Evolutionary conservation across 805 yeast species (phyloP).

Genomic region (Myxozyma neglecta): DNA sequence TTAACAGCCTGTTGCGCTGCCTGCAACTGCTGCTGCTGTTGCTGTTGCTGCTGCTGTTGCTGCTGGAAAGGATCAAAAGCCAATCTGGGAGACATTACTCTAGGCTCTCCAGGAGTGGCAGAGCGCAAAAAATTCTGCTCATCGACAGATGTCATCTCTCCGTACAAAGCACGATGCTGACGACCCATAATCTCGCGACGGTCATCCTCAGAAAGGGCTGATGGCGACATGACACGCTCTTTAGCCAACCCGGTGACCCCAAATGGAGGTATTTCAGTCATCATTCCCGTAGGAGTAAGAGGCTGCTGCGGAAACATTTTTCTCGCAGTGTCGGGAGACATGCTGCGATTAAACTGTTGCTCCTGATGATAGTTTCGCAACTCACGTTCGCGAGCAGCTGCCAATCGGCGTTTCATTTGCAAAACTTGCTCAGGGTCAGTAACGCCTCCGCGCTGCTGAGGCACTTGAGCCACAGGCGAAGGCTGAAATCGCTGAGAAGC

Average conservation of each 20-base stretch:
- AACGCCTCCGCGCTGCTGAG: conserved; percentile 1
- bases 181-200: conserved; percentile 31
- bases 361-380: conserved; percentile 34
- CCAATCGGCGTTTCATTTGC: conserved; percentile 33
- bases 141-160: conserved; percentile 15
- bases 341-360: conserved; percentile 32
- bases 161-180: conserved; percentile 32
- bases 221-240: conserved; percentile 31
- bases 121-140: conserved; percentile 22
- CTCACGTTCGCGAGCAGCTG: conserved; percentile 33
- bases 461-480: conserved; percentile 15
- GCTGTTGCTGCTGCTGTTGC: conserved; percentile 16
- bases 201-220: conserved; percentile 31
- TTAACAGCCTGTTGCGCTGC: background rate
- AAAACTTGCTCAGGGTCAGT: conserved; percentile 31
- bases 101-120: conserved; percentile 21
- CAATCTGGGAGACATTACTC: conserved; percentile 29
- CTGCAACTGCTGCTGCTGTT: conserved; percentile 12
- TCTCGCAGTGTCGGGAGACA: conserved; percentile 30
- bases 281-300: conserved; percentile 12
- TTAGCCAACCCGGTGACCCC: conserved; percentile 13
- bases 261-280: conserved; percentile 24
- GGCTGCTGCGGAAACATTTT: conserved; percentile 17
- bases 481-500: conserved; percentile 29
- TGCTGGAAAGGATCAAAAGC: conserved; percentile 31